Evolutionary conservation across 169 alveolate genomes (phyloP), one percentile per base, ranked within the genome.

Genomic region (Besnoitia besnoiti): DNA sequence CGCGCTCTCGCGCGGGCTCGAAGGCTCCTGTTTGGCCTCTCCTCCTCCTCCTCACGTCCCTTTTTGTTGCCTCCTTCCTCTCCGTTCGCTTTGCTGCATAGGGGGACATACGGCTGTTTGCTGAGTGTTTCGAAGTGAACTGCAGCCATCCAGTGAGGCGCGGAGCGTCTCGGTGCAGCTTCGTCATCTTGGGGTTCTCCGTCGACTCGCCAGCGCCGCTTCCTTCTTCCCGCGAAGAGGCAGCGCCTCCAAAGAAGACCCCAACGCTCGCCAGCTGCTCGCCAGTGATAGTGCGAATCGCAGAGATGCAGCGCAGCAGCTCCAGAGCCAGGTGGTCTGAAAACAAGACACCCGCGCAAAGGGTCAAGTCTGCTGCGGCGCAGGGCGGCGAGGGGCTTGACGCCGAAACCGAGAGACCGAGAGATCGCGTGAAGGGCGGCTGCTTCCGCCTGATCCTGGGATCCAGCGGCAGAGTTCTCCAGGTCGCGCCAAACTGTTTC

Each of bases 261-360:
- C 50, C 87, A 0, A 77, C 44, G 21, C 87, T n/a, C 14, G 30
- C 59, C 12, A 77, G 87, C n/a, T 39, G 55, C 40, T 77, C 87
- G 2, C 94, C 94, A 0, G 94, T 90, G 59, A 90, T 62, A 51
- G 85, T 80, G 30, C 94, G 94, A 61, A 90, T 55, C 39, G 94
- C 94, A 10, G 90, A 37, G 51, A 90, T 55, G 59, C 94, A 59
- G 49, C 94, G 94, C 51, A 90, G 85, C 12, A 90, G 90, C 75
- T 90, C 94, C 51, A 90, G 79, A 40, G 94, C 85, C 91, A 90
- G 39, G 85, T 90, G 94, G 49, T 90, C 94, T 90, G 90, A 37
- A 80, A 8, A n/a, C 12, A 46, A 80, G 44, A 50, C 40, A 42
- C 33, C 8, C n/a, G n/a, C n/a, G n/a, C n/a, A n/a, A n/a, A n/a